Base-by-base conservation (phyloP, 1,284 basidiomycete species). In the Tilletia caries region DNA sequence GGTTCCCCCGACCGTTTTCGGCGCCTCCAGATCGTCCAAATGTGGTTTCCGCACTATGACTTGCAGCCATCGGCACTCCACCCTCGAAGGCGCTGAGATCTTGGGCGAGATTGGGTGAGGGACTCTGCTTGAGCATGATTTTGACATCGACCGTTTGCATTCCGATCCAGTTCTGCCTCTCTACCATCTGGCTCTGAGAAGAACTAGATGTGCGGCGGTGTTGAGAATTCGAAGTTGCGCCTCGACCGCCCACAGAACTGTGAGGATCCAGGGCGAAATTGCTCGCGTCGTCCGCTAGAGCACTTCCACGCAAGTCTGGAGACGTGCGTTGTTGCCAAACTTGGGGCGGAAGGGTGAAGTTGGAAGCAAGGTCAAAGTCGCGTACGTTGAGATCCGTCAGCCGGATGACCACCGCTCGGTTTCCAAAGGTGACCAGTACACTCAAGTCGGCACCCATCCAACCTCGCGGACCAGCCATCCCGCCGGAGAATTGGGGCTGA, bases 351-450 rank as follows among this genome's bases (percentile, higher is more conserved):
- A 25, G 25, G 15, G n/a, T 27, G 5, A 4, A 15, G 10, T 10
- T 32, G 23, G 54, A 27, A 4, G 29, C 29, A 4, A 78, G 67
- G 27, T 78, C 74, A 66, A 78, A 68, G 65, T 78, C 77, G 34
- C 75, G 73, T 13, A 78, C 77, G 58, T 75, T 67, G 48, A 72
- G 73, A 43, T 78, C 77, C 25, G 73, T 70, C 1, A 77, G 67
- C 10, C 77, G 72, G 12, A 78, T 75, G 18, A 78, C 65, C 23
- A 75, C 77, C 15, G 77, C 72, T 2, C 73, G 58, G 23, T 74
- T 69, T 6, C 77, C 77, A 41, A 78, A 77, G 66, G 73, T 76
- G 32, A 78, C 76, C 29, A 78, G 43, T 33, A 78, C n/a, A 46
- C 71, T 75, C 15, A 78, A 71, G 33, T 77, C 75, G 20, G 77